A percentile compares a stretch with the other conserved stretches of the same genome.
phyloP scores from a whole-genome alignment of 345 rosid genomes.

The Tarenaya hassleriana region DNA sequence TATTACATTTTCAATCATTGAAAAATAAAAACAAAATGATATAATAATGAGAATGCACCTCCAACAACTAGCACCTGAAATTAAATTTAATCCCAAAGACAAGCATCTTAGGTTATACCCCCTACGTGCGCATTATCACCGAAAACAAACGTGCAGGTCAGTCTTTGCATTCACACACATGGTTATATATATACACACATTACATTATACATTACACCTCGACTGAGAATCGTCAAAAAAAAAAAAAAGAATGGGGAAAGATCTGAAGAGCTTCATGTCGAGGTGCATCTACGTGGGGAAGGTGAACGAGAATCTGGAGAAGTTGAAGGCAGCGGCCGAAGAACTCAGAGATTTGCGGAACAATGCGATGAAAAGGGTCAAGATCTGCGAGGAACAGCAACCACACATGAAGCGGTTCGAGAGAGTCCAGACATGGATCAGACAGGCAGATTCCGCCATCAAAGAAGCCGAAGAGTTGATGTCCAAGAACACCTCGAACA shows the following conservation, averaged over 20 bases:
- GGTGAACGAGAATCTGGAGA: constrained; percentile 26
- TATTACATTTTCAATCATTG: no score
- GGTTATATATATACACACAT: no score
- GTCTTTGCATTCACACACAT: no score
- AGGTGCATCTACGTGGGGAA: constrained; percentile 31
- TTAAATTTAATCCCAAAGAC: no score
- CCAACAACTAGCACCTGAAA: no score
- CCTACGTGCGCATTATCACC: no score
- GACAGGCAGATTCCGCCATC: constrained; percentile 23
- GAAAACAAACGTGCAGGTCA: no score
- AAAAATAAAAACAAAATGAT: no score
- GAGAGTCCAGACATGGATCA: constrained; percentile 29
- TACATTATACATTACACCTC: no score
- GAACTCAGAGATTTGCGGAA: constrained; percentile 26
- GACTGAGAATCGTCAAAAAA: no score
- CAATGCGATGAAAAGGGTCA: constrained; percentile 23
- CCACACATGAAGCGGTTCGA: constrained; percentile 22
- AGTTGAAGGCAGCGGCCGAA: constrained; percentile 21
- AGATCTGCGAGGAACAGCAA: constrained; percentile 29
- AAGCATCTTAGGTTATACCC: no score
- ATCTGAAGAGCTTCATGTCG: constrained; percentile 32
- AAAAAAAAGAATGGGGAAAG: constrained; percentile 25
- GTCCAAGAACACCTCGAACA: constrained; percentile 18
- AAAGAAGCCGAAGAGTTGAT: constrained; percentile 28
- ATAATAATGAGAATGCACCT: no score